Percentiles rank a stretch among this genome's conserved stretches.
These are phyloP conservation scores for Mycena chlorophos DNA, from an alignment of 768 basidiomycete species.

Conservation along the genomic window DNA sequence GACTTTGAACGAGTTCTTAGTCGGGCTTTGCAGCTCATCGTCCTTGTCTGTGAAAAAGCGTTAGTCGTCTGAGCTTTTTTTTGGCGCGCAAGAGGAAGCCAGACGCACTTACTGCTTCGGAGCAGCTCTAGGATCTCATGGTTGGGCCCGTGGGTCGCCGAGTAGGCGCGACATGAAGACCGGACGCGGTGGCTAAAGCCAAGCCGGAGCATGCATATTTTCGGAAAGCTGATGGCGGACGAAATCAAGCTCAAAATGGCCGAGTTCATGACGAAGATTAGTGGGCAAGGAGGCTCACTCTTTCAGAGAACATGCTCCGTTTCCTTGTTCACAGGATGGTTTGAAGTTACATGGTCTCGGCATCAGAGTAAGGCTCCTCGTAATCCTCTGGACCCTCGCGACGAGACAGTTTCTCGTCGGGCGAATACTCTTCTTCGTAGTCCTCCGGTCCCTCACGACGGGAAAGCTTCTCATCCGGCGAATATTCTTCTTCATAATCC, in stretches of 20 bases:
- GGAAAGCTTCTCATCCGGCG: background rate
- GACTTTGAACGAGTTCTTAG: constrained; percentile 49
- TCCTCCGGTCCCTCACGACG: background rate
- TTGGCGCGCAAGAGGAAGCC: background rate
- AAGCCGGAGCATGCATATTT: background rate
- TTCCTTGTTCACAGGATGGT: too few relatives aligned
- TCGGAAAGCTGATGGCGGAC: background rate
- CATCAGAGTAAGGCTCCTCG: constrained; percentile 12
- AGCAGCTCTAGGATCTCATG: constrained; percentile 42
- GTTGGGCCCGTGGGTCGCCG: constrained; percentile 30
- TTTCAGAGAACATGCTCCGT: too few relatives aligned
- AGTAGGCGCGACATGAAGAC: constrained; percentile 4
- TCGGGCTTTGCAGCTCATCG: constrained; percentile 39
- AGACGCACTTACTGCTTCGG: constrained; percentile 37
- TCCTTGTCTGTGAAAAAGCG: constrained; percentile 37
- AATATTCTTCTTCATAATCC: background rate
- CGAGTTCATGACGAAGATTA: too few relatives aligned
- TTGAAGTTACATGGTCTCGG: background rate
- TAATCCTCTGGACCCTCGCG: constrained; percentile 4
- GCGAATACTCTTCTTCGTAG: constrained; percentile 6
- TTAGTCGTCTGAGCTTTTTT: constrained; percentile 2
- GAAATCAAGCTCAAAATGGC: too few relatives aligned
- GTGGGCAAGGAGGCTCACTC: too few relatives aligned
- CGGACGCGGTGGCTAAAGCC: background rate
- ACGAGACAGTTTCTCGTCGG: constrained; percentile 5